Base-by-base conservation (phyloP, 73 alveolate species). In the Breviolum minutum region DNA sequence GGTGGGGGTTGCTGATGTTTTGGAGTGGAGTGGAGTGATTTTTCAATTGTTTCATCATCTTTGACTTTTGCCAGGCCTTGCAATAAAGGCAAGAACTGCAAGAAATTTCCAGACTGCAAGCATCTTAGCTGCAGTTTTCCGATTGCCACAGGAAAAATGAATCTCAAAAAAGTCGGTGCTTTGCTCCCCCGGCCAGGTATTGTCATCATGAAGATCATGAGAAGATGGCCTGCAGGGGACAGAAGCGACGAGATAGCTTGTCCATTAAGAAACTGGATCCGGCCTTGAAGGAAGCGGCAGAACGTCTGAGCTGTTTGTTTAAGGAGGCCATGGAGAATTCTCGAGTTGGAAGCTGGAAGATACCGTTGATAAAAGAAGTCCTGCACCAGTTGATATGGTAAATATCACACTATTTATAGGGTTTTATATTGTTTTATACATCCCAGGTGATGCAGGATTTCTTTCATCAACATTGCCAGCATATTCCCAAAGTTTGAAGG, bases 211-310 rank as follows among this genome's bases (percentile, higher is more conserved):
- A 68, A 26, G 69, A 11, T n/a, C 87, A 70, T 29, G 54, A 32
- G 27, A 19, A 8, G 27, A 5, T 61, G 66, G 63, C 70, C 66
- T 68, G 95, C 86, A 69, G 88, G 12, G 97, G 97, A 40, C 97
- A 92, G 66, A 79, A 80, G 62, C 88, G 97, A 63, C 88, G 97
- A 24, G 97, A 92, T 64, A 74, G 87, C 79, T n/a, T 74, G 6
- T 48, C 71, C 29, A 54, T 40, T 1, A 73, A 74, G 73, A 60
- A 54, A 27, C 95, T 54, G 5, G 70, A 22, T 22, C 60, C 16
- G 14, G 95, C 14, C 73, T 70, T 84, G 77, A 40, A 27, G 40
- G 62, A 13, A 54, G 76, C 94, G 19, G 81, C 63, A 8, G 9
- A 73, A 13, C 83, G 32, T 9, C n/a, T n/a, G n/a, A n/a, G n/a